Base-by-base conservation (phyloP, 2,329 filamentous ascomycete species). In the Fusarium buxicola region DNA sequence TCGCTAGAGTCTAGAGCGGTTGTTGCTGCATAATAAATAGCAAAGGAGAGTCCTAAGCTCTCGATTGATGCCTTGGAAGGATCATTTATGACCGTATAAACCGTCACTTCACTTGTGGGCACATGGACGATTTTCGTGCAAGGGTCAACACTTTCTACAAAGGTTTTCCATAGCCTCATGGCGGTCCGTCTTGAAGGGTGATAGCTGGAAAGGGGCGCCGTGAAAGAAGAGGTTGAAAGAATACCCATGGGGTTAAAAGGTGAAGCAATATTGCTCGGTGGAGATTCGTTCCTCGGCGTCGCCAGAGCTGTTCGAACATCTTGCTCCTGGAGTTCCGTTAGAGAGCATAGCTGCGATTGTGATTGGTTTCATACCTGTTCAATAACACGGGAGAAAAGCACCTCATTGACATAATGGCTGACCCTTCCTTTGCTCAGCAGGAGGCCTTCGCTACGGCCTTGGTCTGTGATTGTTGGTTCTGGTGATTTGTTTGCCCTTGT, bases 21-120 rank as follows among this genome's bases (percentile, higher is more conserved):
- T 3, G 83, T 68, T 0, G 84, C 69, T 5, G 80, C 74, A 60
- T 76, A 81, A 60, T 86, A 87, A 12, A 87, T 81, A 53, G 78
- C 72, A 49, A 79, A 82, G 55, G 78, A 78, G 5, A 82, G 68
- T 0, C 80, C 80, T 7, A 76, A 8, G 1, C 55, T 55, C 4
- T 76, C 75, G 0, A 59, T 50, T 0, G 69, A 56, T 0, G 74
- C 73, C 3, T 54, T 53, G 1, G 30, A 45, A 1, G 76, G 75
- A 21, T 76, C 61, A 15, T 71, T 63, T 7, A 74, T 67, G 3
- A 69, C 73, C 0, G 74, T 76, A 47, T 74, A 77, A 5, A 77
- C 36, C 7, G 60, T 48, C 11, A 75, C 52, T 54, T 80, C 71
- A 15, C 74, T 61, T 15, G 72, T 70, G 5, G 74, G 68, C 2